Conservation (phyloP, 306 rosid species). For the Rosa lucieae region DNA sequence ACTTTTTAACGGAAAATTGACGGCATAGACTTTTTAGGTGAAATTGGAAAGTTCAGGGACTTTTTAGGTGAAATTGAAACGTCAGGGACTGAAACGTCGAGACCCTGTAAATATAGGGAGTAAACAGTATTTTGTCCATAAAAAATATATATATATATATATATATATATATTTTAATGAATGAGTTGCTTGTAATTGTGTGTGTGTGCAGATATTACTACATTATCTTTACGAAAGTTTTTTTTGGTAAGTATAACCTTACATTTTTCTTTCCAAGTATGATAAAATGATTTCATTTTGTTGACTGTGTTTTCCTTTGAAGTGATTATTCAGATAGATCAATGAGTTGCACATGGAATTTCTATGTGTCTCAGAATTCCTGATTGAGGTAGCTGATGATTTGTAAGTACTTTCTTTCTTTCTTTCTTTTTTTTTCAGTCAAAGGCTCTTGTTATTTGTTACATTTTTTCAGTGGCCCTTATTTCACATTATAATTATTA, state of each 20-base stretch:
- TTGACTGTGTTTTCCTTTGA: conserved; percentile 35
- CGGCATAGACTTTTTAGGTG: no score
- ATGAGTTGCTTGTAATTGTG: background rate
- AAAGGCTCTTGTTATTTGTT: background rate
- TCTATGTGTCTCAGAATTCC: conserved; percentile 79
- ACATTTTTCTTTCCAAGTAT: no score
- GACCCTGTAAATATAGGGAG: no score
- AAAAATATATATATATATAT: no score
- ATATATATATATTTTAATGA: no score
- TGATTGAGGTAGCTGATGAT: conserved; percentile 91
- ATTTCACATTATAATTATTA: background rate
- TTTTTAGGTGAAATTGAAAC: no score
- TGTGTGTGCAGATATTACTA: background rate
- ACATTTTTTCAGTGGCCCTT: background rate
- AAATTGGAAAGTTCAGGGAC: no score
- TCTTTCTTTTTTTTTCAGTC: background rate
- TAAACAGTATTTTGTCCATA: no score
- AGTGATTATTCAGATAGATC: conserved; percentile 55
- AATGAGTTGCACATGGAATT: conserved; percentile 87
- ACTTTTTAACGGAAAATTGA: no score
- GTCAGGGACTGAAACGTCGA: no score
- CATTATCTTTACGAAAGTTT: no score
- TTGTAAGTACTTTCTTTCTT: conserved; percentile 55
- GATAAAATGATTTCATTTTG: background rate
- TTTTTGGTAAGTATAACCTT: no score